Conservation (phyloP, 1,139 yeast species). For the Entelexis sorbosivorans region DNA sequence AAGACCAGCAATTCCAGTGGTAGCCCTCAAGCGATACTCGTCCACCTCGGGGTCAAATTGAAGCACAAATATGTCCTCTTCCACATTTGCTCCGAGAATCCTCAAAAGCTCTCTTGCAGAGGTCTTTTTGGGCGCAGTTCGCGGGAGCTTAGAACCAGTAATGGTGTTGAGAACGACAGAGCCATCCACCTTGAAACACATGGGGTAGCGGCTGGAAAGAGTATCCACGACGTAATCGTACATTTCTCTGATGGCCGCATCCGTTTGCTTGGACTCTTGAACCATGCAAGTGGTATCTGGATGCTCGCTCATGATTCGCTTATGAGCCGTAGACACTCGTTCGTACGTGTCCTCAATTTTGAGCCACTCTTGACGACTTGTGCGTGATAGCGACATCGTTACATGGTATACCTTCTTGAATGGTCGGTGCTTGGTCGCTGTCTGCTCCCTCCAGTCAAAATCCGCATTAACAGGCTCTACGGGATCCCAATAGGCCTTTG, state of each 20-base stretch:
- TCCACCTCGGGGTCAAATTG: constrained; percentile 35
- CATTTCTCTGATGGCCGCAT: constrained; percentile 40
- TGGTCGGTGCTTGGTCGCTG: constrained; percentile 43
- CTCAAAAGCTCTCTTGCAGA: constrained; percentile 34
- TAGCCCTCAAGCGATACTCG: constrained; percentile 51
- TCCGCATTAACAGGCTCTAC: constrained; percentile 2
- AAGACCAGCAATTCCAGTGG: constrained; percentile 59
- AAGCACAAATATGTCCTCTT: constrained; percentile 57
- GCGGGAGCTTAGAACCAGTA: constrained; percentile 7
- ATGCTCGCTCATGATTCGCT: constrained; percentile 8
- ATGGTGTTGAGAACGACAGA: constrained; percentile 7
- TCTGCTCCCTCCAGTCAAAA: constrained; percentile 5
- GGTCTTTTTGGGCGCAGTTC: constrained; percentile 3
- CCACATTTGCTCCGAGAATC: constrained; percentile 42
- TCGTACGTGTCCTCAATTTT: constrained; percentile 53
- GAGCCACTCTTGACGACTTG: constrained; percentile 52
- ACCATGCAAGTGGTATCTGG: constrained; percentile 28
- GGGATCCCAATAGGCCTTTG: background rate
- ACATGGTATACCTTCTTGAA: constrained; percentile 52
- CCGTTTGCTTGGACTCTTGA: constrained; percentile 31
- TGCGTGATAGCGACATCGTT: constrained; percentile 54
- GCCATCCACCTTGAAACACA: constrained; percentile 34
- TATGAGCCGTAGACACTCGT: constrained; percentile 38
- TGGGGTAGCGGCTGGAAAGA: constrained; percentile 48
- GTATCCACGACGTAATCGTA: constrained; percentile 42